A percentile compares a stretch with the other conserved stretches of the same genome.
phyloP scores from a whole-genome alignment of 768 basidiomycete genomes.

The Sporobolomyces pararoseus region DNA sequence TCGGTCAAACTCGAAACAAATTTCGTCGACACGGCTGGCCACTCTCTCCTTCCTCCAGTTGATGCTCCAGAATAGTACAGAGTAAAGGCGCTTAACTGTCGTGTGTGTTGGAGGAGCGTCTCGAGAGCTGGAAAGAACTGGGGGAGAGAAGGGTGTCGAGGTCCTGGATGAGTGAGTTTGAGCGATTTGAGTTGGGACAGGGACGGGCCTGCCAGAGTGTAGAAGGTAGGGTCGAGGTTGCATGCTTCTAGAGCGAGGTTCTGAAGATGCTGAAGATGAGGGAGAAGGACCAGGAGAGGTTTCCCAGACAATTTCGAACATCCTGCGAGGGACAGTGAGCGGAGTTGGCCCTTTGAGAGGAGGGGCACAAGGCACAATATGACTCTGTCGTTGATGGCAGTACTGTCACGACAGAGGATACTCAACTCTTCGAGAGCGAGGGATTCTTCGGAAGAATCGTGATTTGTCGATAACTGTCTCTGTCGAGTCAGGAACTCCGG shows the following conservation, averaged over 20 bases:
- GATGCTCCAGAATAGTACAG: constrained; percentile 34
- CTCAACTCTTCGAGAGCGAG: constrained; percentile 27
- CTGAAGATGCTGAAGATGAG: constrained; percentile 11
- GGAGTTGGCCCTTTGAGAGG: constrained; percentile 8
- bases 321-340: constrained; percentile 32
- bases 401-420: constrained; percentile 37
- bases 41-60: constrained; percentile 13
- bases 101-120: constrained; percentile 1
- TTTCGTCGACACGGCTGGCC: constrained; percentile 10
- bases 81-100: constrained; percentile 22
- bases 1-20: constrained; percentile 6
- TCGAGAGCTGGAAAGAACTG: constrained; percentile 34
- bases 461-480: background rate
- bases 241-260: constrained; percentile 40
- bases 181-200: constrained; percentile 24
- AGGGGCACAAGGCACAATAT: background rate
- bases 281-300: constrained; percentile 11
- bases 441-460: background rate
- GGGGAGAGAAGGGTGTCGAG: constrained; percentile 14
- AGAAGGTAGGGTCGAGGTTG: constrained; percentile 27
- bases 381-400: constrained; percentile 27
- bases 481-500: constrained; percentile 26
- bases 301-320: constrained; percentile 28
- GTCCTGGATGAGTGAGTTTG: constrained; percentile 39
- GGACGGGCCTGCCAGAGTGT: constrained; percentile 2